Evolutionary conservation across 1,284 basidiomycete species (phyloP).

Genomic region (Thecaphora thlaspeos): DNA sequence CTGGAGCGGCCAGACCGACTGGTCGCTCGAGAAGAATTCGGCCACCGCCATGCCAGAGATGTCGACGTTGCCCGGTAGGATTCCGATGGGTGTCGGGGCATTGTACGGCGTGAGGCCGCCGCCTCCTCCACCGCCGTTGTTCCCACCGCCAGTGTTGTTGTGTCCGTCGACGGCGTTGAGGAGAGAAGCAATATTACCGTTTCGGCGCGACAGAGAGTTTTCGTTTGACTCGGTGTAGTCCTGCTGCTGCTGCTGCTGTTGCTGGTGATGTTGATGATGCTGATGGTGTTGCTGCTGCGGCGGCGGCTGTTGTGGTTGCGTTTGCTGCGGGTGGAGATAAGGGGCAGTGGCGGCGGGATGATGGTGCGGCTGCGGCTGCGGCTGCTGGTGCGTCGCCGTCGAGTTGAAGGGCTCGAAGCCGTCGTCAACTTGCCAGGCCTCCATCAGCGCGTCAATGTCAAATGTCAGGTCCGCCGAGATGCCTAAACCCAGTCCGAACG

Average conservation of each 20-base stretch:
- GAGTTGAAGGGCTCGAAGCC: constrained; percentile 9
- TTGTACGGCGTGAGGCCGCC: not conserved
- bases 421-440: constrained; percentile 24
- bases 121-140: too few species aligned
- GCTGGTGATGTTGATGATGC: not conserved
- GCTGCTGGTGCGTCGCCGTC: not conserved
- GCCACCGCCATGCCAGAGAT: constrained; percentile 24
- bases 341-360: constrained; percentile 6
- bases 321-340: not conserved
- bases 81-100: constrained; percentile 5
- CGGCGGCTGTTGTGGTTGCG: not conserved
- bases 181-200: constrained; percentile 5
- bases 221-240: too few species aligned
- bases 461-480: constrained; percentile 32
- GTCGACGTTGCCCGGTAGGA: constrained; percentile 17
- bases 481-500: constrained; percentile 30
- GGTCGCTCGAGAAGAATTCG: constrained; percentile 36
- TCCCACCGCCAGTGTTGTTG: not conserved
- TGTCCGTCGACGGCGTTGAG: constrained; percentile 1
- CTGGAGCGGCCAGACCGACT: constrained; percentile 29
- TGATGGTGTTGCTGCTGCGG: too few species aligned
- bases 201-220: too few species aligned
- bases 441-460: constrained; percentile 32
- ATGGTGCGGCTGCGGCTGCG: not conserved
- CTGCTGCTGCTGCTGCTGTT: not conserved